Evolutionary conservation across 176 grass and related monocot species (phyloP), one percentile per base, ranked within the genome.

Genomic region (Lolium rigidum): DNA sequence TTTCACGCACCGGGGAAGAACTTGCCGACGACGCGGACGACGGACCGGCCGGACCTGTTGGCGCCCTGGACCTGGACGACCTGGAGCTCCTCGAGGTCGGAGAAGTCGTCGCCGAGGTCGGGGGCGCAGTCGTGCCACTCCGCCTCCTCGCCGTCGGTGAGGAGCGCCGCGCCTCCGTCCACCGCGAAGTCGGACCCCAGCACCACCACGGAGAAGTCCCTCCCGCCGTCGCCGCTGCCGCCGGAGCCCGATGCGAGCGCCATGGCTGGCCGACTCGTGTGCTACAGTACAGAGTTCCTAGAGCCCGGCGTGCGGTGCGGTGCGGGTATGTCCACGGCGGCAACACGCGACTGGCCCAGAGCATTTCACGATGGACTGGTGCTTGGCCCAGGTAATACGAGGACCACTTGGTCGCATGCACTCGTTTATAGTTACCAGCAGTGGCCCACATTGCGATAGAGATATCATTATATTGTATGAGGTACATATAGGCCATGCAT

Each of bases 31-130:
- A 96, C 83, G 8, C 97, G 84, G 50, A 99, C 84, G 63, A 99
- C 73, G 62, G 84, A 50, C 16, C 90, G 85, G 52, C 90, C 88
- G 16, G 92, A 79, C 54, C 88, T 86, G 82, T 96, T 94, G 4
- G 59, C 62, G 52, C 94, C 94, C 65, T 94, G 82, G 5, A 99
- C 43, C 21, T 88, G 92, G 63, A 99, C 86, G 67, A 90, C 90
- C 84, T 94, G 97, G 76, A 93, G 92, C 37, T 90, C 94, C 61
- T 99, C 94, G 65, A 99, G 94, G 90, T 94, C 94, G 15, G 90
- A 93, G 93, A 99, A 99, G 87, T 90, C 90, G 83, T 91, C 88
- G 60, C 62, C 84, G 73, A 93, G 86, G 81, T 87, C 43, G 38
- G 91, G 71, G 37, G 74, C 50, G 90, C 94, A 99, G 76, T 99